phyloP scores from a whole-genome alignment of 1,139 yeast genomes.

The Geotrichum restrictum region DNA sequence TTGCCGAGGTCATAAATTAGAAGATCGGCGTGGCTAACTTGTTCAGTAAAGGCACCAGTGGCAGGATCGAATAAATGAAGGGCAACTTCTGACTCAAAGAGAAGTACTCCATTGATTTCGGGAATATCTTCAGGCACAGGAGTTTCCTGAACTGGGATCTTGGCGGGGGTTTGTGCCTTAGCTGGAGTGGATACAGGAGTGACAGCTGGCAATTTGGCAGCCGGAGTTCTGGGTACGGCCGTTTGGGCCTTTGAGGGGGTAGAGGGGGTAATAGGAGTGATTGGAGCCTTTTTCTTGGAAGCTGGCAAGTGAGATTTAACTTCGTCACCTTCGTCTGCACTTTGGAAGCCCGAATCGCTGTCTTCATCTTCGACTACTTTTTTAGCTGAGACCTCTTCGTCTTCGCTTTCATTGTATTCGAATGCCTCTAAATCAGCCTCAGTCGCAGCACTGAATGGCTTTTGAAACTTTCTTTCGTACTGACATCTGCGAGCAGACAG shows the following conservation, averaged over 20 bases:
- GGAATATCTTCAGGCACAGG: conserved; percentile 18
- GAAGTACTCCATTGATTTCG: conserved; percentile 8
- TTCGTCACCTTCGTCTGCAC: conserved; percentile 5
- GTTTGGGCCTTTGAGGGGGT: background rate
- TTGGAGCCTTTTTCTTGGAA: background rate
- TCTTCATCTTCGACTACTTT: background rate
- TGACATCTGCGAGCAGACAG: conserved; percentile 61
- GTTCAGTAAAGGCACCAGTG: conserved; percentile 48
- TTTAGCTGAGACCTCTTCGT: background rate
- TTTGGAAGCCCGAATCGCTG: background rate
- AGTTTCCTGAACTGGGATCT: background rate
- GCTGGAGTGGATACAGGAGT: background rate
- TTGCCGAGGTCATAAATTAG: conserved; percentile 47
- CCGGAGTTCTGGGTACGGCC: too few species aligned
- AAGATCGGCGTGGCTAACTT: conserved; percentile 39
- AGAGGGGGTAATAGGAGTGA: background rate
- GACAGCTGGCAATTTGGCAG: too few species aligned
- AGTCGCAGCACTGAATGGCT: conserved; percentile 34
- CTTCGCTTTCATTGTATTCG: conserved; percentile 38
- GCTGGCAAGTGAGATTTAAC: background rate
- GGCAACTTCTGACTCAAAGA: conserved; percentile 34
- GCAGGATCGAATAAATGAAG: conserved; percentile 57
- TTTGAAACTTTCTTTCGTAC: conserved; percentile 69
- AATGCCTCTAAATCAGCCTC: conserved; percentile 56
- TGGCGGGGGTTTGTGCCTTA: background rate